Percentiles rank a stretch among this genome's conserved stretches.
Evolutionary conservation across 352 stramenopile species (phyloP).

Genomic region (Pythium folliculosum): DNA sequence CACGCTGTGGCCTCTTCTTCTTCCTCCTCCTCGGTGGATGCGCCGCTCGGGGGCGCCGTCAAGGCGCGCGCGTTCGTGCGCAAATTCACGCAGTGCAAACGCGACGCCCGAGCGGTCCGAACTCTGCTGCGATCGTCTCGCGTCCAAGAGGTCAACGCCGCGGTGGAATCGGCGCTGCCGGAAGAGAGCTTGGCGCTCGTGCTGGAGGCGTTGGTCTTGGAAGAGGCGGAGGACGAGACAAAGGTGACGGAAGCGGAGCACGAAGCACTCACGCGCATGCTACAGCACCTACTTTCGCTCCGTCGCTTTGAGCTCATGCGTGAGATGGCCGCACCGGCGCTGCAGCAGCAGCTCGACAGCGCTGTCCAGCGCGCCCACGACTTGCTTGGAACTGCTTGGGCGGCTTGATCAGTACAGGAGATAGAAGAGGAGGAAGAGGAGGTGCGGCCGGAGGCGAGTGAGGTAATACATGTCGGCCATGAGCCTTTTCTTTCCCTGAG

Average conservation of each 20-base stretch:
- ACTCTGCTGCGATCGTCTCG: not conserved
- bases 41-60: not conserved
- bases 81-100: conserved; percentile 7
- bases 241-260: not conserved
- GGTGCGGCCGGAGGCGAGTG: not conserved
- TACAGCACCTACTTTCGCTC: conserved; percentile 3
- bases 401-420: not conserved
- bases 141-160: not conserved
- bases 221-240: not conserved
- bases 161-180: conserved; percentile 10
- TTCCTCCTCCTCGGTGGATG: not conserved
- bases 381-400: not conserved
- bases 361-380: not conserved
- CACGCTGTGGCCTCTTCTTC: not conserved
- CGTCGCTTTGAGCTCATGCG: conserved; percentile 7
- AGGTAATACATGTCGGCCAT: conserved; percentile 7
- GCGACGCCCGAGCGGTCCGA: not conserved
- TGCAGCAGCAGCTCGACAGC: not conserved
- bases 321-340: conserved; percentile 2
- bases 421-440: not conserved
- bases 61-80: conserved; percentile 6
- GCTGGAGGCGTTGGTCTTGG: conserved; percentile 9
- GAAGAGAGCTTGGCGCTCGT: conserved; percentile 7
- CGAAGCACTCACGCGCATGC: not conserved
- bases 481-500: not conserved